phyloP scores from a whole-genome alignment of 2,329 filamentous ascomycete species.

The Aspergillus floridensis region DNA sequence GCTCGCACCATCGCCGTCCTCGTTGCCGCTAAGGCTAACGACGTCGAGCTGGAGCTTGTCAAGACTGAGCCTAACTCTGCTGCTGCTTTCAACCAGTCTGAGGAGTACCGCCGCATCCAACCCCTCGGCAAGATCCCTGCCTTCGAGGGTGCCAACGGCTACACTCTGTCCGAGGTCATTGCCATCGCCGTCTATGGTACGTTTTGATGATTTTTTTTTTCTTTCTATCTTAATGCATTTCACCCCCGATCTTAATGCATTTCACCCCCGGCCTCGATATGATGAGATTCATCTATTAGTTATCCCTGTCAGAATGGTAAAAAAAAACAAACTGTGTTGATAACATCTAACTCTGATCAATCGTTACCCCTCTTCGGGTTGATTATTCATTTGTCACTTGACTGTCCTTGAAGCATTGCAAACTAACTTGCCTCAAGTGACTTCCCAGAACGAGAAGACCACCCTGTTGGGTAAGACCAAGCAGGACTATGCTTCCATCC shows the following conservation, averaged over 20 bases:
- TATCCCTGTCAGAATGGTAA: conserved; percentile 94
- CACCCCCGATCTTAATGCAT: conserved; percentile 7
- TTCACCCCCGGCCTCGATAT: conserved; percentile 35
- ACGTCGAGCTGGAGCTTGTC: conserved; percentile 84
- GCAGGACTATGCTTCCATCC: conserved; percentile 98
- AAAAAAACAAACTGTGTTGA: conserved; percentile 66
- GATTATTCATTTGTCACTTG: conserved; percentile 18
- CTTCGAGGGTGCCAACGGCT: conserved; percentile 91
- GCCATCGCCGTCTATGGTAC: conserved; percentile 97
- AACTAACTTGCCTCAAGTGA: conserved; percentile 60
- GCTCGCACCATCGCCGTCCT: conserved; percentile 83
- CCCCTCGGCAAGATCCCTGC: conserved; percentile 87
- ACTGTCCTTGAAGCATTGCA: conserved; percentile 14
- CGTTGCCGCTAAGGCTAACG: conserved; percentile 96
- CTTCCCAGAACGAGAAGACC: conserved; percentile 99
- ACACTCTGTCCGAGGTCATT: conserved; percentile 81
- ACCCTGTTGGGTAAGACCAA: conserved; percentile 99
- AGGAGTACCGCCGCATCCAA: conserved; percentile 82
- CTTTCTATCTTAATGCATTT: conserved; percentile 3
- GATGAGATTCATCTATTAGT: conserved; percentile 81
- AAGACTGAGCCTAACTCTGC: conserved; percentile 54
- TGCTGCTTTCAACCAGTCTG: conserved; percentile 61
- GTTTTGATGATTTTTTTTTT: conserved; percentile 45
- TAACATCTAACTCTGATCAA: conserved; percentile 65
- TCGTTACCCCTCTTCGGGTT: conserved; percentile 41